These are phyloP conservation scores for Yarrowia phangngaensis DNA, from an alignment of 805 yeast genomes.

Conservation along the genomic window DNA sequence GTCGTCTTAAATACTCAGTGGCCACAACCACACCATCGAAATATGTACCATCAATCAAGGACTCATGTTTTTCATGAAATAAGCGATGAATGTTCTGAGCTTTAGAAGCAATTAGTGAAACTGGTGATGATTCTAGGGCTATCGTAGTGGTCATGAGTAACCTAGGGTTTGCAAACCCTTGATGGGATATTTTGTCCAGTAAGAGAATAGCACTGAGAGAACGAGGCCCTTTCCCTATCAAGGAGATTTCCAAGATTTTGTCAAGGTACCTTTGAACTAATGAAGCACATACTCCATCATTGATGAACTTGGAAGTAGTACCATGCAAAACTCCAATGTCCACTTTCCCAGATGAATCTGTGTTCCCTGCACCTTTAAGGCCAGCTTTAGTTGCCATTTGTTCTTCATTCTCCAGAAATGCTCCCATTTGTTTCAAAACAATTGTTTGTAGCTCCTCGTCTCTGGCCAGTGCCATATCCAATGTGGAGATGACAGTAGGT, in stretches of 20 bases:
- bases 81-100: conserved; percentile 54
- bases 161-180: conserved; percentile 75
- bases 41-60: conserved; percentile 63
- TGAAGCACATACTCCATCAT: conserved; percentile 72
- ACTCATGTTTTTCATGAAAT: conserved; percentile 63
- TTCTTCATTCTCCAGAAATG: conserved; percentile 51
- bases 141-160: conserved; percentile 63
- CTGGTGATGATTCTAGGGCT: conserved; percentile 59
- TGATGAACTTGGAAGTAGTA: conserved; percentile 46
- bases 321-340: conserved; percentile 58
- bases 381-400: conserved; percentile 35
- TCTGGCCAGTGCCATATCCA: conserved; percentile 52
- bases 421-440: conserved; percentile 54
- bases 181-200: conserved; percentile 52
- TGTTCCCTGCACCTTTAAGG: conserved; percentile 46
- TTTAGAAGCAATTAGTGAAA: conserved; percentile 43
- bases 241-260: conserved; percentile 48
- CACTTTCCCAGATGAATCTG: conserved; percentile 29
- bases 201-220: conserved; percentile 54
- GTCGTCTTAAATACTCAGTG: conserved; percentile 43
- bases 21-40: conserved; percentile 60
- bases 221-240: conserved; percentile 45
- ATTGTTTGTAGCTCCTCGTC: conserved; percentile 47
- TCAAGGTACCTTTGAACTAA: conserved; percentile 59
- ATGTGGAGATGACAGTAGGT: conserved; percentile 48